Evolutionary conservation across 768 basidiomycete species (phyloP).

Genomic region (Tephrocybe sp.): DNA sequence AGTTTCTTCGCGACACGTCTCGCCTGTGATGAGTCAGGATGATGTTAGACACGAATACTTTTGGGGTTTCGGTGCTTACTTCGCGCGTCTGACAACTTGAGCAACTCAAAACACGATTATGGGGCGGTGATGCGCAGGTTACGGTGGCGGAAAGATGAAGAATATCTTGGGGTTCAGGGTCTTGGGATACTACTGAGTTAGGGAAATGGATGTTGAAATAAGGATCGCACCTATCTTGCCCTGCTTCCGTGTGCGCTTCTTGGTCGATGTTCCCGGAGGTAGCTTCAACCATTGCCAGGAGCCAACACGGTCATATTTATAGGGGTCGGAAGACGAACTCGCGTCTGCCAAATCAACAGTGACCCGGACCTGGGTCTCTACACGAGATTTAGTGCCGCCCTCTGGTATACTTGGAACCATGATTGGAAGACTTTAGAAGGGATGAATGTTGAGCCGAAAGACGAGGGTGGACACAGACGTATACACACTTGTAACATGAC

Average conservation of each 20-base stretch:
- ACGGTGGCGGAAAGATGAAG: slow-evolving; percentile 74
- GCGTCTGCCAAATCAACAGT: slow-evolving; percentile 76
- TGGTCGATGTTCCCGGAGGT: slow-evolving; percentile 80
- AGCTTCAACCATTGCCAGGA: slow-evolving; percentile 88
- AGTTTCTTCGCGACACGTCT: slow-evolving; percentile 90
- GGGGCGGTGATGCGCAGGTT: slow-evolving; percentile 79
- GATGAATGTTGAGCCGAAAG: slow-evolving; percentile 11
- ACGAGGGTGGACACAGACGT: slow-evolving; percentile 5
- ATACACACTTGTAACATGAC: slow-evolving; percentile 70
- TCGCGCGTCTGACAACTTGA: slow-evolving; percentile 89
- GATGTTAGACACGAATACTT: slow-evolving; percentile 3
- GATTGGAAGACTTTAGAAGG: slow-evolving; percentile 63
- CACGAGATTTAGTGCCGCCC: slow-evolving; percentile 84
- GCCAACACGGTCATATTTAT: slow-evolving; percentile 78
- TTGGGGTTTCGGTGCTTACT: slow-evolving; percentile 38
- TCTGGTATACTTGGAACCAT: slow-evolving; percentile 83
- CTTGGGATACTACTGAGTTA: slow-evolving; percentile 36
- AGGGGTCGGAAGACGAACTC: slow-evolving; percentile 58
- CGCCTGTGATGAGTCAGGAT: slow-evolving; percentile 46
- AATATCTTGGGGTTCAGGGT: slow-evolving; percentile 67
- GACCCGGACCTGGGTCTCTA: slow-evolving; percentile 93
- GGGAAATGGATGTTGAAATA: slow-evolving; percentile 8
- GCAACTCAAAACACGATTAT: slow-evolving; percentile 77
- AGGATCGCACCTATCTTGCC: slow-evolving; percentile 67
- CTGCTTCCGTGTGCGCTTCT: slow-evolving; percentile 81